These are phyloP conservation scores for Aplosporella prunicola DNA, from an alignment of 2,329 filamentous ascomycete genomes.

Conservation along the genomic window DNA sequence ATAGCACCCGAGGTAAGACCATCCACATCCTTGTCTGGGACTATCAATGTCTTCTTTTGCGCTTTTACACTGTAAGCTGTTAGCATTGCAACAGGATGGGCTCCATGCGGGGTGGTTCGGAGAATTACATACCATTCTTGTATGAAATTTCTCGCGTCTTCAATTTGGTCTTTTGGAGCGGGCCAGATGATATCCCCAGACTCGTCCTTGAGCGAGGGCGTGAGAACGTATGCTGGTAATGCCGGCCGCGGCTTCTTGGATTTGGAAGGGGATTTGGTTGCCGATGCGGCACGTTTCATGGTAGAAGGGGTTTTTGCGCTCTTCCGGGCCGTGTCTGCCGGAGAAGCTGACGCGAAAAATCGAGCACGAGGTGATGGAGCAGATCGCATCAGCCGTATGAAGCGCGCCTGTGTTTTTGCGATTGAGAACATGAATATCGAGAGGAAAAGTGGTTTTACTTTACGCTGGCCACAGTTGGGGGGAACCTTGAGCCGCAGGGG, in stretches of 20 bases:
- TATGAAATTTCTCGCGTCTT: slow-evolving; percentile 47
- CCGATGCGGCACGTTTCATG: slow-evolving; percentile 4
- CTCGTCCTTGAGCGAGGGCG: slow-evolving; percentile 3
- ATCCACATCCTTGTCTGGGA: slow-evolving; percentile 62
- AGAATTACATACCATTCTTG: slow-evolving; percentile 42
- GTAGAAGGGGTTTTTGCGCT: not conserved
- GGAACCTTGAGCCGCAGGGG: too few species aligned
- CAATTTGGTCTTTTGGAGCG: slow-evolving; percentile 47
- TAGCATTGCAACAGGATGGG: slow-evolving; percentile 7
- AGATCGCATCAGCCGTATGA: too few species aligned
- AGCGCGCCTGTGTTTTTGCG: too few species aligned
- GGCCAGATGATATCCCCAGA: slow-evolving; percentile 42
- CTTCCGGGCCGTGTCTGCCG: not conserved
- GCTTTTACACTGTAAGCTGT: slow-evolving; percentile 37
- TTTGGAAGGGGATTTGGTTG: not conserved
- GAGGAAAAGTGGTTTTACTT: too few species aligned
- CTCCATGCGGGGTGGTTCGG: not conserved
- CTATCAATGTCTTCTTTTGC: slow-evolving; percentile 46
- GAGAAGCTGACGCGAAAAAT: too few species aligned
- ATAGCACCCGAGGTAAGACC: slow-evolving; percentile 57
- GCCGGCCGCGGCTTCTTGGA: slow-evolving; percentile 5
- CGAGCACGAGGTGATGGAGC: too few species aligned
- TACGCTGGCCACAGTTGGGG: not conserved
- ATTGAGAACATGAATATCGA: too few species aligned
- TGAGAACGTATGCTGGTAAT: slow-evolving; percentile 9